These are phyloP conservation scores for Oligophagozyma castellii DNA, from an alignment of 1,139 yeast species.

Conservation along the genomic window DNA sequence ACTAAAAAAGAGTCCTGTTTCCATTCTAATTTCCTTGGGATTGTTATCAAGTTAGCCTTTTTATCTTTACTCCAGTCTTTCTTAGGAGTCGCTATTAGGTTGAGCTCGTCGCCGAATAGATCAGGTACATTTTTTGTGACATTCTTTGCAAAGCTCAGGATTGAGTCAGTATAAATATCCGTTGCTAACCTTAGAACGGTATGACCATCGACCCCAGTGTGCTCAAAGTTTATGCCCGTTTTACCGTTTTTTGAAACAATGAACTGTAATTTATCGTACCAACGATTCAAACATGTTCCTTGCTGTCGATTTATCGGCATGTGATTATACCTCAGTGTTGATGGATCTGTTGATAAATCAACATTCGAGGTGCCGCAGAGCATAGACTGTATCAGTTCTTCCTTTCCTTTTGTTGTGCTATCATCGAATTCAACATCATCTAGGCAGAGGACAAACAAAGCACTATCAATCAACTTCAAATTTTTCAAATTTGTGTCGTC, in stretches of 20 bases:
- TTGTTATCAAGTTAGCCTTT: constrained; percentile 33
- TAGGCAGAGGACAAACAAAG: constrained; percentile 66
- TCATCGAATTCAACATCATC: constrained; percentile 64
- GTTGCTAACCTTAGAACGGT: constrained; percentile 80
- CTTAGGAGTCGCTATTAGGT: too few relatives aligned
- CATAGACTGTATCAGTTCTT: constrained; percentile 68
- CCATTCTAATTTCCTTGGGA: constrained; percentile 87
- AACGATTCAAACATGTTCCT: constrained; percentile 87
- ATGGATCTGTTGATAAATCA: constrained; percentile 8
- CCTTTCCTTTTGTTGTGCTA: constrained; percentile 24
- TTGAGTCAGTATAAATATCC: constrained; percentile 84
- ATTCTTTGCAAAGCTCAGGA: constrained; percentile 70
- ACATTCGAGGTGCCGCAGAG: constrained; percentile 67
- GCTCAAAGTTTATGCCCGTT: constrained; percentile 90
- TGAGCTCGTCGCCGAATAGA: constrained; percentile 29
- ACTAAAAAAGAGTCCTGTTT: constrained; percentile 65
- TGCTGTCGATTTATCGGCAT: constrained; percentile 61
- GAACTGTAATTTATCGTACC: constrained; percentile 87
- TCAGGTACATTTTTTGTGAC: constrained; percentile 70
- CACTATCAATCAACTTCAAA: constrained; percentile 60
- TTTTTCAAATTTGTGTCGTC: constrained; percentile 50
- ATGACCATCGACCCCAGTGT: constrained; percentile 93
- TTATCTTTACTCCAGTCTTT: constrained; percentile 1
- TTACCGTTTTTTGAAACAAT: constrained; percentile 85
- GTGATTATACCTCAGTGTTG: constrained; percentile 3